A percentile compares a stretch with the other conserved stretches of the same genome.
Conservation (phyloP, 352 stramenopile species). For the Aphanomyces invadans region DNA sequence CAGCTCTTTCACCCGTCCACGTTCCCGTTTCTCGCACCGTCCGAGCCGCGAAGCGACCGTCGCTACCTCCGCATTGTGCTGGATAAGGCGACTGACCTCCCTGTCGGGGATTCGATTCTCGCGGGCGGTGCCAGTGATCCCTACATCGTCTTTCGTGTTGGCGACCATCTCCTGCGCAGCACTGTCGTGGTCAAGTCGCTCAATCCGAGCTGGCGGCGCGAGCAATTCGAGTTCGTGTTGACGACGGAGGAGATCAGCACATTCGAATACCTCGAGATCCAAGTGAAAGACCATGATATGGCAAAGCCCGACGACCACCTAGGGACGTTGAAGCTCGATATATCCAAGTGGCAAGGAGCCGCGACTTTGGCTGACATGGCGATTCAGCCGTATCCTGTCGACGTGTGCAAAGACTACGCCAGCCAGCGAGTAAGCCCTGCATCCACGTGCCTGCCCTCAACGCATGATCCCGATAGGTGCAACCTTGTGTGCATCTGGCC, state of each 20-base stretch:
- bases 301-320: slow-evolving; percentile 8
- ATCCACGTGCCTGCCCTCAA: background rate
- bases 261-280: background rate
- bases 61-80: slow-evolving; percentile 11
- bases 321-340: slow-evolving; percentile 9
- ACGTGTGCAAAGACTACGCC: background rate
- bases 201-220: slow-evolving; percentile 11
- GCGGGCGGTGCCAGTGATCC: slow-evolving; percentile 15
- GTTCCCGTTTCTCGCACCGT: background rate
- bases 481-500: background rate
- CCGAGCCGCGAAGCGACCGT: background rate
- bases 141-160: slow-evolving; percentile 7
- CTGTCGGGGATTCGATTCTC: slow-evolving; percentile 3
- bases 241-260: background rate
- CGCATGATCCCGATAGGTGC: background rate
- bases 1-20: slow-evolving; percentile 1
- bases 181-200: slow-evolving; percentile 5
- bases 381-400: slow-evolving; percentile 3
- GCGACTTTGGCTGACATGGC: slow-evolving; percentile 4
- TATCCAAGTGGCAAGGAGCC: background rate
- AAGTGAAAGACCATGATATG: slow-evolving; percentile 14
- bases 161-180: slow-evolving; percentile 1
- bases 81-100: slow-evolving; percentile 17
- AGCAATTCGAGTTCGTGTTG: slow-evolving; percentile 16
- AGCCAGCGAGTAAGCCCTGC: background rate